A percentile compares a stretch with the other conserved stretches of the same genome.
These are phyloP conservation scores for Claviceps cyperi DNA, from an alignment of 2,329 filamentous ascomycete species.

Conservation along the genomic window DNA sequence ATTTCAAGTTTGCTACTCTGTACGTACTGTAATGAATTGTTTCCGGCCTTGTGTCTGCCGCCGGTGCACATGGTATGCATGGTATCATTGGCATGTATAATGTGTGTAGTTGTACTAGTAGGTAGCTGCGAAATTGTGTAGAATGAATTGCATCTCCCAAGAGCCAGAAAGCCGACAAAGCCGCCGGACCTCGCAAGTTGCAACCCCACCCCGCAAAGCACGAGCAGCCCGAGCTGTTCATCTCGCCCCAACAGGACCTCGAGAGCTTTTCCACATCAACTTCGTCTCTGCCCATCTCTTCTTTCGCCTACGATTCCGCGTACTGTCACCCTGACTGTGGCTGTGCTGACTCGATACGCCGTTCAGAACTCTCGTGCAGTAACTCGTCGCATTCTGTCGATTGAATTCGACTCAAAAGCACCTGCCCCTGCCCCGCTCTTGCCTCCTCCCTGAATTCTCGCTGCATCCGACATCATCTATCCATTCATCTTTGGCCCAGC, in stretches of 20 bases:
- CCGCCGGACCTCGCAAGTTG: background rate
- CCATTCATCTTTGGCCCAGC: background rate
- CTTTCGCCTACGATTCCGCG: background rate
- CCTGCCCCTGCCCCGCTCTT: constrained; percentile 5
- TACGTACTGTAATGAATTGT: too few species aligned
- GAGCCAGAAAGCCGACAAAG: background rate
- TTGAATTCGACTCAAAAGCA: background rate
- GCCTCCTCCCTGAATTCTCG: background rate
- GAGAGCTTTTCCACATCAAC: background rate
- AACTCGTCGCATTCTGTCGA: background rate
- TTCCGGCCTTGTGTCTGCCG: too few species aligned
- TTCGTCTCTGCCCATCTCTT: background rate
- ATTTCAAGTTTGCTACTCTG: too few species aligned
- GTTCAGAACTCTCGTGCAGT: background rate
- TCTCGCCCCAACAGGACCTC: background rate
- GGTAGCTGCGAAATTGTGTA: background rate
- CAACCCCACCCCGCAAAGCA: background rate
- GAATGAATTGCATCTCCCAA: background rate
- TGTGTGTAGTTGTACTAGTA: too few species aligned
- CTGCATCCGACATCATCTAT: too few species aligned
- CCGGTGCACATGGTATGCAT: too few species aligned
- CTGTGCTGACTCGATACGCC: background rate
- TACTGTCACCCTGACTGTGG: background rate
- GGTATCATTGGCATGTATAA: too few species aligned
- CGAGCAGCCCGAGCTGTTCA: background rate